phyloP scores from a whole-genome alignment of 2,329 filamentous ascomycete species.

The Macroventuria anomochaeta region DNA sequence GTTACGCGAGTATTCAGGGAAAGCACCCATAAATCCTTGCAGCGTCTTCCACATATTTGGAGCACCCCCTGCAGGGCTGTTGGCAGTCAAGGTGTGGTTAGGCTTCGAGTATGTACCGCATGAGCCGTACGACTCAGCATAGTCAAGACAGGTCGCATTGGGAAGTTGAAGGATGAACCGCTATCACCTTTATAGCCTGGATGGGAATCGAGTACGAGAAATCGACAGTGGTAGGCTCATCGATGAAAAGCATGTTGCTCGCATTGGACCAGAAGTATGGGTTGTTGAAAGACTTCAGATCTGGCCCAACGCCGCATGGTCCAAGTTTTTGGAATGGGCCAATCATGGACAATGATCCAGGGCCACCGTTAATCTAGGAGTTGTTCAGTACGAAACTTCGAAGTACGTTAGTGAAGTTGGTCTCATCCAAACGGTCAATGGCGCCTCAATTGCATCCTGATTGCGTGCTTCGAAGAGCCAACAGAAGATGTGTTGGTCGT shows the following conservation, averaged over 20 bases:
- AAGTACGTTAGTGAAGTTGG: no score
- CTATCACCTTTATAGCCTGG: slow-evolving; percentile 47
- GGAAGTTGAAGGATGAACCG: slow-evolving; percentile 54
- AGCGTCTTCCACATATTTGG: slow-evolving; percentile 67
- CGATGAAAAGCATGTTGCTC: slow-evolving; percentile 73
- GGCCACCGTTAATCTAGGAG: slow-evolving; percentile 59
- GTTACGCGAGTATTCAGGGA: slow-evolving; percentile 55
- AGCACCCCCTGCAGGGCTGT: slow-evolving; percentile 60
- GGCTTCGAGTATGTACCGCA: slow-evolving; percentile 65
- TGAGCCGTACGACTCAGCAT: slow-evolving; percentile 49
- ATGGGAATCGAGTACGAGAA: slow-evolving; percentile 61
- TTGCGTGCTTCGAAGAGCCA: slow-evolving; percentile 64
- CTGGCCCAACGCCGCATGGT: slow-evolving; percentile 59
- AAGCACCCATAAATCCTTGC: slow-evolving; percentile 68
- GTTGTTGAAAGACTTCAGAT: slow-evolving; percentile 61
- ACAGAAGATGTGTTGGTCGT: slow-evolving; percentile 63
- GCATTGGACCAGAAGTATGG: slow-evolving; percentile 69
- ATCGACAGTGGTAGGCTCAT: slow-evolving; percentile 68
- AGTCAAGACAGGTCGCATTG: slow-evolving; percentile 58
- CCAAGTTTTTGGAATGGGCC: slow-evolving; percentile 61
- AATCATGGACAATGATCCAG: slow-evolving; percentile 65
- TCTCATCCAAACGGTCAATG: slow-evolving; percentile 62
- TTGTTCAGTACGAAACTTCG: no score
- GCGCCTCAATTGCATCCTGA: slow-evolving; percentile 57
- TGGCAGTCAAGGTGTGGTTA: slow-evolving; percentile 59